Base-by-base conservation (phyloP, 140 eudicot genomes). In the Cichorium intybus region DNA sequence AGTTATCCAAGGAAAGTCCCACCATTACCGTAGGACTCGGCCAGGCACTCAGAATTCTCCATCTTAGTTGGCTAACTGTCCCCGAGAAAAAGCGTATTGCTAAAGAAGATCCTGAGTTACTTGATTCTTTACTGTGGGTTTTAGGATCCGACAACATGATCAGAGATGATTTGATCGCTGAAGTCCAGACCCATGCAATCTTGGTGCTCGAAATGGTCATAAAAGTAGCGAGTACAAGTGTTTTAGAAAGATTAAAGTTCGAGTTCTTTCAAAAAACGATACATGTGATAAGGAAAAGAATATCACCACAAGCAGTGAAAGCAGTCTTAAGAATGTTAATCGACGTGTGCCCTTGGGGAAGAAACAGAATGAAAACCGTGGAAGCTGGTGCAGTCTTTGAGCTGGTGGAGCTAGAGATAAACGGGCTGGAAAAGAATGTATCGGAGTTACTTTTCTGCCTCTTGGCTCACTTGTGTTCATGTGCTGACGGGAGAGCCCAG, bases 401-500 rank as follows among this genome's bases (percentile, higher is more conserved):
- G 60, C 71, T 84, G 0, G 56, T 90, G 15, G 95, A 90, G 76
- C 58, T 84, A 12, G 96, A 85, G 70, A 10, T 87, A 29, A 68
- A 46, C 14, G 51, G 65, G 39, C 51, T 70, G 0, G 73, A 76
- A 70, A 85, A 85, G 62, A 77, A 53, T 28, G 18, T 68, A 1
- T 78, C 83, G 6, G 97, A 91, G 81, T 56, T 87, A 14, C 48
- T 79, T 12, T 80, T 91, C 50, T 45, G 75, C 49, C 76, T 91
- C 0, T 53, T 91, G 77, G 88, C 91, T 26, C 89, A 83, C 4
- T 68, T 91, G 47, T 91, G 97, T 60, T 54, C 85, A 15, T 84
- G 90, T 35, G 97, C 97, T 0, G 95, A 91, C 47, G 97, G 97
- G 24, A 73, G 97, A 62, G 82, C 83, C 8, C 83, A 87, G 17